Evolutionary conservation across 192 early-diverging fungal genomes (phyloP).

Genomic region (Coemansia sp.): DNA sequence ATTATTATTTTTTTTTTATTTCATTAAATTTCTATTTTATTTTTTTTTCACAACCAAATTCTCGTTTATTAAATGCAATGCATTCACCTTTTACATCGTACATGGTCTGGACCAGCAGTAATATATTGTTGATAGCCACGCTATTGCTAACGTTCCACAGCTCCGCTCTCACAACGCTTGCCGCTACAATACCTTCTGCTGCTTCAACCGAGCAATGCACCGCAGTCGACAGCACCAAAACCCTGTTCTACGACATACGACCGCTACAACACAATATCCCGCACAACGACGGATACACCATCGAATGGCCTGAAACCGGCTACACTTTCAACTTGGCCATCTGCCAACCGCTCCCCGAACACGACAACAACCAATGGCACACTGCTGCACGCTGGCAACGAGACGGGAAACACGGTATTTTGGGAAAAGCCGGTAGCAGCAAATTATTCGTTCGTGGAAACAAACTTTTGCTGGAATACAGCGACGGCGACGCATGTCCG

Average conservation of each 20-base stretch:
- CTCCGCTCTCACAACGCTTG: background rate
- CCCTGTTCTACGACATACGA: slow-evolving; percentile 43
- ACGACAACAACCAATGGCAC: slow-evolving; percentile 1
- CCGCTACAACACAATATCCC: slow-evolving; percentile 10
- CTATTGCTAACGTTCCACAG: too few relatives aligned
- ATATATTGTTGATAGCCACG: too few relatives aligned
- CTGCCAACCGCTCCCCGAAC: slow-evolving; percentile 23
- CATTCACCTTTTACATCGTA: too few relatives aligned
- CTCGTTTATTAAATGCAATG: too few relatives aligned
- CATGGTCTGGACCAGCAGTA: too few relatives aligned
- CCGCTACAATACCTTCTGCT: background rate
- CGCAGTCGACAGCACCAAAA: background rate
- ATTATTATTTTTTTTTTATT: background rate
- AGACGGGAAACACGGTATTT: slow-evolving; percentile 14
- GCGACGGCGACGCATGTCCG: slow-evolving; percentile 41
- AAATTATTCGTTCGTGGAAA: slow-evolving; percentile 33
- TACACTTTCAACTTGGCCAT: slow-evolving; percentile 47
- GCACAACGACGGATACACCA: slow-evolving; percentile 15
- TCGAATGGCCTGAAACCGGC: slow-evolving; percentile 32
- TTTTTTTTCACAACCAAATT: too few relatives aligned
- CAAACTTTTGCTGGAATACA: slow-evolving; percentile 48
- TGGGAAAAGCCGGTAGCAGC: slow-evolving; percentile 26
- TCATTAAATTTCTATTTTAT: too few relatives aligned
- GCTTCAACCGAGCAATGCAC: slow-evolving; percentile 9
- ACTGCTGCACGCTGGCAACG: slow-evolving; percentile 24